A percentile compares a stretch with the other conserved stretches of the same genome.
These are phyloP conservation scores for Pleurotus tuber-regium DNA, from an alignment of 768 basidiomycete genomes.

Conservation along the genomic window DNA sequence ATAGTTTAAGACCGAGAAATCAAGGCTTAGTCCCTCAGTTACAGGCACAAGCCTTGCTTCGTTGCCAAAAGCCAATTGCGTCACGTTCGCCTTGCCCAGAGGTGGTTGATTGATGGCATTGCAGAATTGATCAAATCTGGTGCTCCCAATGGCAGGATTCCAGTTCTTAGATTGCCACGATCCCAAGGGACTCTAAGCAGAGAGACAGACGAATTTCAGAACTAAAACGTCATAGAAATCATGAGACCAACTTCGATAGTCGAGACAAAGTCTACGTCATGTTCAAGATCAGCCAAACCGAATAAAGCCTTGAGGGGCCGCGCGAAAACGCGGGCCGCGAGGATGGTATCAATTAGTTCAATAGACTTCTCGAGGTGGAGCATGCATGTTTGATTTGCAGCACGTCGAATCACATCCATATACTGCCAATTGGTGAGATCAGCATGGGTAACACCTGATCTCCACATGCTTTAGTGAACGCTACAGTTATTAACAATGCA, in stretches of 20 bases:
- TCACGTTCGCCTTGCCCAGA: constrained; percentile 28
- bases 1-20: constrained; percentile 67
- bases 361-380: constrained; percentile 56
- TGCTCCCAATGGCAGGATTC: constrained; percentile 71
- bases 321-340: constrained; percentile 46
- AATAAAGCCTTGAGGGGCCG: constrained; percentile 68
- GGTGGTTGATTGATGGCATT: constrained; percentile 45
- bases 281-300: constrained; percentile 62
- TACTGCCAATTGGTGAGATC: constrained; percentile 83
- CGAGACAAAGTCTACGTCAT: constrained; percentile 78
- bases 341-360: constrained; percentile 57
- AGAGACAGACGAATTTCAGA: constrained; percentile 1
- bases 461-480: neutral
- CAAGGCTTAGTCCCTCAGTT: constrained; percentile 45
- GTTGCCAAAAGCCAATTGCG: constrained; percentile 45
- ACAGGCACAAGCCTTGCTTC: constrained; percentile 46
- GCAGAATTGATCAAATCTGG: constrained; percentile 70
- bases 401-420: constrained; percentile 74
- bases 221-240: constrained; percentile 19
- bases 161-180: constrained; percentile 86
- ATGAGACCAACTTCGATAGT: constrained; percentile 49
- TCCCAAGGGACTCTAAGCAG: constrained; percentile 52
- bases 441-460: constrained; percentile 81
- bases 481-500: constrained; percentile 2
- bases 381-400: constrained; percentile 64